Percentiles rank a stretch among this genome's conserved stretches.
Conservation (phyloP, 305 asterid genomes). For the Ilex paraguariensis region DNA sequence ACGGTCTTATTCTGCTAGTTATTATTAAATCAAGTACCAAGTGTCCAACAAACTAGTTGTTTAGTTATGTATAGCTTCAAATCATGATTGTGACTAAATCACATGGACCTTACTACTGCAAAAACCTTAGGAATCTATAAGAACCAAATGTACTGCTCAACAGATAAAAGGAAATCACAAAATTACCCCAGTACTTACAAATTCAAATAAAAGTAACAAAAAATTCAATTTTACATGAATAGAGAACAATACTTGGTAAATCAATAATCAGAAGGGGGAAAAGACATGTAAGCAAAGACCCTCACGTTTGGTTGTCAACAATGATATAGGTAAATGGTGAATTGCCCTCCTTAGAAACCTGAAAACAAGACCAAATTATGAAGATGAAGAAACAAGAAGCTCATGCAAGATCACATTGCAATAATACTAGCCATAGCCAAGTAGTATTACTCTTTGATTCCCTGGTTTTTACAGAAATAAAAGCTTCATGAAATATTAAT, state of each 20-base stretch:
- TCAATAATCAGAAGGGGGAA: neutral
- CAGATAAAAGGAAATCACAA: neutral
- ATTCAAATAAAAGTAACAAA: neutral
- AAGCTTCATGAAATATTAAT: neutral
- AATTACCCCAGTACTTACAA: neutral
- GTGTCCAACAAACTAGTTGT: too few species aligned
- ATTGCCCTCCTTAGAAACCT: constrained; percentile 97
- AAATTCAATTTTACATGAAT: neutral
- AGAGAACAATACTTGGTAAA: neutral
- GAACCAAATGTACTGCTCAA: neutral
- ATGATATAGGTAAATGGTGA: constrained; percentile 94
- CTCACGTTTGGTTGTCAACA: constrained; percentile 93
- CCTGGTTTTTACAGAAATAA: too few species aligned
- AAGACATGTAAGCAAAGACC: constrained; percentile 12
- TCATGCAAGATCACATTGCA: neutral
- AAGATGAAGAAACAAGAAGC: neutral
- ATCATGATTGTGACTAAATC: too few species aligned
- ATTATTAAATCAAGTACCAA: too few species aligned
- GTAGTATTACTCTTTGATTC: neutral
- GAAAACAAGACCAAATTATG: constrained; percentile 19
- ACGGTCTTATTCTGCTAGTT: too few species aligned
- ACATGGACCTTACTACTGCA: too few species aligned
- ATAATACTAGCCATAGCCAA: neutral
- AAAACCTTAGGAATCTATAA: neutral
- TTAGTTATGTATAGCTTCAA: too few species aligned